Evolutionary conservation across 495 filamentous ascomycete genomes (phyloP).

Genomic region (Penicillium crystallinum): DNA sequence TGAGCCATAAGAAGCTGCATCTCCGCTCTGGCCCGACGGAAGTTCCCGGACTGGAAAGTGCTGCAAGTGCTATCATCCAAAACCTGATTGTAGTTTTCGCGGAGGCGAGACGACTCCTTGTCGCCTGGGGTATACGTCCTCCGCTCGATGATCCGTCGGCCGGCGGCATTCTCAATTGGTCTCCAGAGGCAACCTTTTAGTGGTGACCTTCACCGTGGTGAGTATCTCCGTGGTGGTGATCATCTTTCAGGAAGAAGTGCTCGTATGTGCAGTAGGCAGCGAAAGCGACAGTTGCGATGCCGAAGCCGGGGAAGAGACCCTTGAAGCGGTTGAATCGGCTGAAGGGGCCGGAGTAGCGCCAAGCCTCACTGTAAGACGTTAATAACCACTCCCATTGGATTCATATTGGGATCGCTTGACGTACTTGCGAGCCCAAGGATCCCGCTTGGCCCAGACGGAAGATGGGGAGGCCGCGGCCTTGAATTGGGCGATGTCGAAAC

Average conservation of each 20-base stretch:
- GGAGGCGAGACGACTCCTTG: slow-evolving; percentile 12
- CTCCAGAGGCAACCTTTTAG: slow-evolving; percentile 17
- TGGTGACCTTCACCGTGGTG: slow-evolving; percentile 48
- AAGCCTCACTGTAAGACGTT: slow-evolving; percentile 65
- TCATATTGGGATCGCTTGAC: slow-evolving; percentile 10
- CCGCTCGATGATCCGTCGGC: slow-evolving; percentile 14
- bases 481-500: slow-evolving; percentile 75
- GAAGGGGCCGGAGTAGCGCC: slow-evolving; percentile 91
- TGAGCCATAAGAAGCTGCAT: slow-evolving; percentile 8
- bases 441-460: slow-evolving; percentile 54
- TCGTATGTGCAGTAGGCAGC: slow-evolving; percentile 84
- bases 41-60: slow-evolving; percentile 1
- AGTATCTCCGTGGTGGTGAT: slow-evolving; percentile 52
- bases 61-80: slow-evolving; percentile 9
- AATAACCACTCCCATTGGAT: slow-evolving; percentile 7
- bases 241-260: slow-evolving; percentile 74
- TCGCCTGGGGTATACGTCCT: slow-evolving; percentile 29
- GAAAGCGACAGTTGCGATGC: slow-evolving; percentile 88
- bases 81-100: slow-evolving; percentile 7
- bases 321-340: slow-evolving; percentile 83
- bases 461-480: slow-evolving; percentile 59
- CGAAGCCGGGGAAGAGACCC: slow-evolving; percentile 79
- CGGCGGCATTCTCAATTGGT: slow-evolving; percentile 8
- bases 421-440: slow-evolving; percentile 83
- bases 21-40: slow-evolving; percentile 8